Evolutionary conservation across 108 stramenopile species (phyloP), one percentile per base, ranked within the genome.

Genomic region (Cylindrotheca fusiformis): DNA sequence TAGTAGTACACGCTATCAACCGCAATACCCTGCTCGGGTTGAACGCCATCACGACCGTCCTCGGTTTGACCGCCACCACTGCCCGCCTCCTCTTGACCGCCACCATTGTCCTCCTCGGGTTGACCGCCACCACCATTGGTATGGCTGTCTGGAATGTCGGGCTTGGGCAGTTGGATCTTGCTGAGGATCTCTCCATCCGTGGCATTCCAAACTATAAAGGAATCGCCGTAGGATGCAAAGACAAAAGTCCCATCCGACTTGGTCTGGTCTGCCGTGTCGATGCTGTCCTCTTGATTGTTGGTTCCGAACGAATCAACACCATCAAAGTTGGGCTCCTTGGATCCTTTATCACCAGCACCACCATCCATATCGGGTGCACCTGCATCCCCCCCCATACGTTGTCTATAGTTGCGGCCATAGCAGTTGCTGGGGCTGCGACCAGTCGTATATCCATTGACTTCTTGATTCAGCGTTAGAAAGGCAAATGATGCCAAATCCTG

Each of bases 261-360:
- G 23, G 80, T 55, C 1, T 70, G 20, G 55, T 83, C 82, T 1
- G 64, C 75, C 55, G 75, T 69, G 29, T 80, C 77, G 3, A 83
- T 77, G 32, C 55, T 72, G n/a, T 53, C 44, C 67, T 81, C 85
- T 53, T 86, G 85, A 41, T 83, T 82, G 67, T 86, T 83, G 18
- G 78, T 81, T 14, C 47, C 77, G 65, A 58, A 86, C 53, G 58
- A 52, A 29, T 56, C 33, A 22, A 32, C 58, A 30, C 53, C 55
- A 32, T 21, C 30, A 20, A 52, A n/a, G 26, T 5, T n/a, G 22
- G 14, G 28, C 25, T 21, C 33, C 19, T 19, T 44, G 8, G 8
- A 28, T 19, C n/a, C 21, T 4, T 20, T 52, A 1, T 14, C 4
- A 25, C 32, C 28, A 20, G 22, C 19, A 5, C 3, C 63, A 27